Base-by-base conservation (phyloP, 78 protist genomes). In the Speleostelium caveatum region DNA sequence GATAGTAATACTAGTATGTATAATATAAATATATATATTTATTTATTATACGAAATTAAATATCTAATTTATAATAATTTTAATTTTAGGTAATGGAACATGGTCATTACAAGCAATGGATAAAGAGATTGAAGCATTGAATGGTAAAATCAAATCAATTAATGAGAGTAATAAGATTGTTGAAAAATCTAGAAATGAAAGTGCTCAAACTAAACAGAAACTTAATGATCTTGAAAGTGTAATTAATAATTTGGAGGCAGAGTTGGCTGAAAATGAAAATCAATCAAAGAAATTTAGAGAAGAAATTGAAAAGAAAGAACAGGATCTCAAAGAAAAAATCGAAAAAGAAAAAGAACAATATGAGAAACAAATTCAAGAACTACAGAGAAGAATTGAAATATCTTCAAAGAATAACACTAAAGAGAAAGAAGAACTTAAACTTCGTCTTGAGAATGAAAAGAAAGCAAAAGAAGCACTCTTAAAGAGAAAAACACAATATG, bases 341-440 rank as follows among this genome's bases (percentile, higher is more conserved):
- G 91, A 83, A 41, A 67, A 60, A 45, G 79, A 83, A 62, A 83
- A 83, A 32, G 91, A 83, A 69, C 80, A 83, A 71, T 83, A 71
- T 59, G 91, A 83, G 6, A 69, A 59, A n/a, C 91, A 71, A 36
- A 83, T 83, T 36, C 58, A 42, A 26, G 91, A 83, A 10, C 53
- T 83, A 42, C 91, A 83, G 26, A 28, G 12, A 22, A 83, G 69
- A 42, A 83, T 83, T n/a, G 51, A 55, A 5, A 19, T 35, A 10
- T 4, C 39, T 53, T 58, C 36, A 36, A 24, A 53, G 14, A 26
- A 67, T 2, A 62, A 69, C 59, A 41, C 53, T 5, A 69, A 69
- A 28, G 91, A 83, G 28, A 60, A 63, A 41, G 91, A 83, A 42
- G 77, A 69, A 17, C 59, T 83, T n/a, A 83, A 83, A 28, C 12